phyloP scores from a whole-genome alignment of 192 early-diverging fungal genomes.

The Neocallimastix lanati region DNA sequence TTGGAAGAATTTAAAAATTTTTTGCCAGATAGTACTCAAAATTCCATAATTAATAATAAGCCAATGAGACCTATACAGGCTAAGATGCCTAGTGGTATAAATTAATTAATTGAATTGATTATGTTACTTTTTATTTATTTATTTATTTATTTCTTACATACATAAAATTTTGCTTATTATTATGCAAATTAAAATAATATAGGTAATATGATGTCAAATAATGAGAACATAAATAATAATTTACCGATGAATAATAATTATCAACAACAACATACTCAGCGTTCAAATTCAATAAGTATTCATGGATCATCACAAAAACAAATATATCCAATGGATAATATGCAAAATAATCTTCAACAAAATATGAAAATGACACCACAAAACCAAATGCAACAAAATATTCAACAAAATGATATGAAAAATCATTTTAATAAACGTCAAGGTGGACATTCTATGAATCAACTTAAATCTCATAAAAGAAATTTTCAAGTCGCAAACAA shows the following conservation, averaged over 20 bases:
- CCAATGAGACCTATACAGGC: conserved; percentile 1
- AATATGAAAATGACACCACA: neutral
- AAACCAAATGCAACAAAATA: neutral
- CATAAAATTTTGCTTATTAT: too few species aligned
- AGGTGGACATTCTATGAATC: neutral
- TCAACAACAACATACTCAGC: neutral
- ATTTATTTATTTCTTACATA: too few species aligned
- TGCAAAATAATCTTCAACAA: neutral
- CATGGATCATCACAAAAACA: neutral
- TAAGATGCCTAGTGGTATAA: neutral
- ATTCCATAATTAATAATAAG: conserved; percentile 7
- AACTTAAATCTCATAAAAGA: neutral
- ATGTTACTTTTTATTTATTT: too few species aligned
- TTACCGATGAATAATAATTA: neutral
- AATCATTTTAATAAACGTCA: neutral
- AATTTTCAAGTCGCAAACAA: conserved; percentile 1
- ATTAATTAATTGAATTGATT: too few species aligned
- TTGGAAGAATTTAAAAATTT: conserved; percentile 98
- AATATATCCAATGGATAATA: neutral
- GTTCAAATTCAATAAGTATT: neutral
- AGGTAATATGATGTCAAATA: neutral
- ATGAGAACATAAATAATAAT: neutral
- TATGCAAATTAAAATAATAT: neutral
- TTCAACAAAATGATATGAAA: neutral
- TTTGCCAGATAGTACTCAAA: conserved; percentile 58